Evolutionary conservation across 208 protist genomes (phyloP).

Genomic region (Spongospora subterranea): DNA sequence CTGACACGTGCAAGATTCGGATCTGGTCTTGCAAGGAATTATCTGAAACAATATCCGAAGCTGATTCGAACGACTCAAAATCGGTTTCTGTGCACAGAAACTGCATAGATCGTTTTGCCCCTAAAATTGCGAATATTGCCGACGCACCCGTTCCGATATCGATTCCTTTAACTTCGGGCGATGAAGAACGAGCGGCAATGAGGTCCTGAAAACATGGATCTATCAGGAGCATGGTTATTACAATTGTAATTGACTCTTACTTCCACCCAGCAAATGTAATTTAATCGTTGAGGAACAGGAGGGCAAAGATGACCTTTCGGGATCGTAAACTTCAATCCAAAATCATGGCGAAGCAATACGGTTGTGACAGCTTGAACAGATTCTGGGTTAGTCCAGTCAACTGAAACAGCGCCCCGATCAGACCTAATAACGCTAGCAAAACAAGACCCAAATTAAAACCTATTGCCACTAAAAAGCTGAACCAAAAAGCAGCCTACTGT

Average conservation of each 20-base stretch:
- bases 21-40: constrained; percentile 39
- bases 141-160: constrained; percentile 59
- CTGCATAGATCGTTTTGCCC: not conserved
- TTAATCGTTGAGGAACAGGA: constrained; percentile 56
- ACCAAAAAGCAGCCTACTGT: not conserved
- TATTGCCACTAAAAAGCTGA: not conserved
- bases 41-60: not conserved
- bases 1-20: not conserved
- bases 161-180: not conserved
- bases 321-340: constrained; percentile 29
- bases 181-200: not conserved
- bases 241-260: not conserved
- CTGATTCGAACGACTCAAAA: constrained; percentile 32
- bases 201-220: constrained; percentile 22
- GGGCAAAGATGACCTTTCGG: constrained; percentile 44
- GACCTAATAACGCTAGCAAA: not conserved
- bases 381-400: constrained; percentile 25
- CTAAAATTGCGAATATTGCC: constrained; percentile 45
- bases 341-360: not conserved
- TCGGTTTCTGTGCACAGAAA: constrained; percentile 45
- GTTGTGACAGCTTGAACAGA: not conserved
- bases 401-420: not conserved
- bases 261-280: constrained; percentile 50
- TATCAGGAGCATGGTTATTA: not conserved
- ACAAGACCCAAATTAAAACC: not conserved